These are phyloP conservation scores for Hydrangea macrophylla DNA, from an alignment of 148 eudicot genomes.

Conservation along the genomic window DNA sequence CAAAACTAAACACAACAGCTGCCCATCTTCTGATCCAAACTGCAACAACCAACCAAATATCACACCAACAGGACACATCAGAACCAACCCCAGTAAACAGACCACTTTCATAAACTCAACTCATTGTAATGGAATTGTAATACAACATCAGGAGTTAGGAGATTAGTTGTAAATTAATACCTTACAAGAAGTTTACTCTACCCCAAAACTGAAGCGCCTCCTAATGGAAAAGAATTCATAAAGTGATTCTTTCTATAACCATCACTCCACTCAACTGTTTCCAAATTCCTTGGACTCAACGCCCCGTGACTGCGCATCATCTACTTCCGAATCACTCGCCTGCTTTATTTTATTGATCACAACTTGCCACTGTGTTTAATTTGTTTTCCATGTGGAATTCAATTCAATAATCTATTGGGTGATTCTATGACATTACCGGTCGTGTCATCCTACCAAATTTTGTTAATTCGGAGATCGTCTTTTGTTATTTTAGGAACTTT, in stretches of 20 bases:
- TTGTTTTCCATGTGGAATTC: no score
- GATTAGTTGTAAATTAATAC: not conserved
- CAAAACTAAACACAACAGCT: not conserved
- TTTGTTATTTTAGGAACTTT: no score
- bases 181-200: not conserved
- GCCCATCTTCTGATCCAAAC: not conserved
- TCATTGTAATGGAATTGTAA: slow-evolving; percentile 4
- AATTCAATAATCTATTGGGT: no score
- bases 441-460: no score
- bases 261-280: slow-evolving; percentile 8
- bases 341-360: no score
- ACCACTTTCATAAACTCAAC: not conserved
- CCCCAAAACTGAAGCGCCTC: not conserved
- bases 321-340: slow-evolving; percentile 86
- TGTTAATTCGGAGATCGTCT: no score
- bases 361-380: no score
- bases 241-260: not conserved
- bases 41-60: no score
- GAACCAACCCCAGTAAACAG: not conserved
- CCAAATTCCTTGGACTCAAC: slow-evolving; percentile 34
- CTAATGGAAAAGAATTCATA: not conserved
- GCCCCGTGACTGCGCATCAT: slow-evolving; percentile 70
- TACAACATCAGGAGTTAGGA: not conserved
- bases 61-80: no score
- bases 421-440: no score